A percentile compares a stretch with the other conserved stretches of the same genome.
phyloP scores from a whole-genome alignment of 2,329 filamentous ascomycete genomes.

The Thielaviopsis ethacetica region DNA sequence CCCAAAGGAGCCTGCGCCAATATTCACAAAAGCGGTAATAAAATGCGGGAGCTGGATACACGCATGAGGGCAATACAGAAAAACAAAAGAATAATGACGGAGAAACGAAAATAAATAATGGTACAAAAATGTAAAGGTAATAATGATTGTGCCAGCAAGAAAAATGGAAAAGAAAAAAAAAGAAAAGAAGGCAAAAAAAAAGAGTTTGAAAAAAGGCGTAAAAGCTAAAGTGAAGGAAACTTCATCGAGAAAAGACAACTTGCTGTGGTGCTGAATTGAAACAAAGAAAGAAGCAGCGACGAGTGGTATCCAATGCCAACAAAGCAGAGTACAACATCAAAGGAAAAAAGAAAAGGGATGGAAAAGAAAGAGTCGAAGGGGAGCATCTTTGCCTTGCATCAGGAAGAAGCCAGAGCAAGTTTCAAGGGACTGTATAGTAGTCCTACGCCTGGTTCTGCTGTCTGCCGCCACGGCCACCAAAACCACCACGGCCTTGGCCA shows the following conservation, averaged over 20 bases:
- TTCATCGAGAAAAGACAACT: neutral
- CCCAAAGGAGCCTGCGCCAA: neutral
- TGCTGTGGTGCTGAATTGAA: neutral
- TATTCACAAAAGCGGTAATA: neutral
- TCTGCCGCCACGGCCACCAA: conserved; percentile 14
- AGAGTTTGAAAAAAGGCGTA: neutral
- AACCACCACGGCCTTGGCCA: conserved; percentile 16
- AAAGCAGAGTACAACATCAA: neutral
- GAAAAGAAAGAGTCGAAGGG: neutral
- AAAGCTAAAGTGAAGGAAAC: neutral
- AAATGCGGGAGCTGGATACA: neutral
- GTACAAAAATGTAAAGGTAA: conserved; percentile 2
- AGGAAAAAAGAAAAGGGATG: neutral
- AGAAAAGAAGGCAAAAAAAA: neutral
- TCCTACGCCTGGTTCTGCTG: neutral
- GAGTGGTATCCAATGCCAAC: conserved; percentile 2
- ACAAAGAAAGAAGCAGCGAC: neutral
- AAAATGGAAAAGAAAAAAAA: neutral
- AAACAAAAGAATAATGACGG: neutral
- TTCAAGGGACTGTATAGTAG: neutral
- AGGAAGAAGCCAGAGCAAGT: neutral
- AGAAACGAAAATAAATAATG: neutral
- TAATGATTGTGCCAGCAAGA: neutral
- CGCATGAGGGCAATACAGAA: neutral
- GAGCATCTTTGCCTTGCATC: neutral